Evolutionary conservation across 164 flowering plant genomes (phyloP).

Genomic region (Vitis riparia): DNA sequence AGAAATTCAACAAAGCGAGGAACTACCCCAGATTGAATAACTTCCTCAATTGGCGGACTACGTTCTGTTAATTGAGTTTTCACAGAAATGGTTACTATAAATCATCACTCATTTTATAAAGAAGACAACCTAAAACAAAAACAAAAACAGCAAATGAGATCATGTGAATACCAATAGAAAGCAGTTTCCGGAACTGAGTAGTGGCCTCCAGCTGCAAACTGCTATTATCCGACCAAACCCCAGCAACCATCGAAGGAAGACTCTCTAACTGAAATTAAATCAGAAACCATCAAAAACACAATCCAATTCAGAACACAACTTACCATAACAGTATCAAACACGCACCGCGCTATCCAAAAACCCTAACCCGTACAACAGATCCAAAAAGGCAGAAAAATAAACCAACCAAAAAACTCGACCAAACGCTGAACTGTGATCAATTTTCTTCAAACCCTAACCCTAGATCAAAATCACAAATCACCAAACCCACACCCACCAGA

Average conservation of each 20-base stretch:
- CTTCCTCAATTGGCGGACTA: slow-evolving; percentile 74
- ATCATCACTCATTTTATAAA: background rate
- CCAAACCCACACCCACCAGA: too few species aligned
- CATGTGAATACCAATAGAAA: slow-evolving; percentile 59
- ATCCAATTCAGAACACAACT: background rate
- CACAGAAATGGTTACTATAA: background rate
- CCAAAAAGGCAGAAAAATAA: background rate
- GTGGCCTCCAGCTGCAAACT: slow-evolving; percentile 79
- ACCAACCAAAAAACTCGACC: background rate
- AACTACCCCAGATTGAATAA: slow-evolving; percentile 69
- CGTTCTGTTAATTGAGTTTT: slow-evolving; percentile 35
- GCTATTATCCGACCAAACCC: slow-evolving; percentile 54
- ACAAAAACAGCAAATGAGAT: background rate
- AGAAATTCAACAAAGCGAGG: slow-evolving; percentile 80
- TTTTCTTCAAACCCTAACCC: slow-evolving; percentile 4
- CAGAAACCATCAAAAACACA: background rate
- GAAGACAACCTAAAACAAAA: background rate
- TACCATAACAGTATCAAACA: background rate
- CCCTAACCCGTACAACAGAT: background rate
- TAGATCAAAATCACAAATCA: background rate
- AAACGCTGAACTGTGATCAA: background rate
- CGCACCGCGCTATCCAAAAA: background rate
- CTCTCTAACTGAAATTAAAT: slow-evolving; percentile 53
- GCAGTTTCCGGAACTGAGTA: slow-evolving; percentile 74
- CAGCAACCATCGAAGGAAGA: slow-evolving; percentile 74